Percentiles rank a stretch among this genome's conserved stretches.
phyloP scores from a whole-genome alignment of 441 rosid species.

The Euphorbia corollata region DNA sequence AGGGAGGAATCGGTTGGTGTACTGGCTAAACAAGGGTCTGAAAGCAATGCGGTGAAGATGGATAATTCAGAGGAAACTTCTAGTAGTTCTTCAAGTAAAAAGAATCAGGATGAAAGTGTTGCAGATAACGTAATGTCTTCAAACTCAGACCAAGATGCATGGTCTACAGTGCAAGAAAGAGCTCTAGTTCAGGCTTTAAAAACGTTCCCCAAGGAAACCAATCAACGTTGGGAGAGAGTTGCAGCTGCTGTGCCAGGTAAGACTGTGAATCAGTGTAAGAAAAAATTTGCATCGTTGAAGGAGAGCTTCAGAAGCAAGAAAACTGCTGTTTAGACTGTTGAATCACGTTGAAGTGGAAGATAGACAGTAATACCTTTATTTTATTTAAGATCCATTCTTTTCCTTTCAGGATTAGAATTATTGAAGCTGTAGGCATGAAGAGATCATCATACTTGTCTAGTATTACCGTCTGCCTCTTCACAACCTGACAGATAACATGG shows the following conservation, averaged over 20 bases:
- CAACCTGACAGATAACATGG: neutral
- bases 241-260: slow-evolving; percentile 97
- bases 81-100: slow-evolving; percentile 28
- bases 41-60: slow-evolving; percentile 25
- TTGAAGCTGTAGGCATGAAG: slow-evolving; percentile 1
- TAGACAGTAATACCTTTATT: neutral
- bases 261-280: slow-evolving; percentile 86
- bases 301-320: slow-evolving; percentile 84
- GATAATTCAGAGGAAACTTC: slow-evolving; percentile 35
- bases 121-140: slow-evolving; percentile 34
- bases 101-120: slow-evolving; percentile 28
- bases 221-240: slow-evolving; percentile 94
- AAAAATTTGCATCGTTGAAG: slow-evolving; percentile 69
- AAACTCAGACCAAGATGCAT: slow-evolving; percentile 59
- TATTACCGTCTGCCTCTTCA: neutral
- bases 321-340: slow-evolving; percentile 28
- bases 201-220: slow-evolving; percentile 85
- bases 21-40: slow-evolving; percentile 25
- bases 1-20: slow-evolving; percentile 56
- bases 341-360: neutral
- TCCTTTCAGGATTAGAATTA: neutral
- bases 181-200: slow-evolving; percentile 93
- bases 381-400: slow-evolving; percentile 8
- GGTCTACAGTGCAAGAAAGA: slow-evolving; percentile 93
- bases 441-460: neutral